phyloP scores from a whole-genome alignment of 352 stramenopile genomes.

The Phytophthora fragariaefolia region DNA sequence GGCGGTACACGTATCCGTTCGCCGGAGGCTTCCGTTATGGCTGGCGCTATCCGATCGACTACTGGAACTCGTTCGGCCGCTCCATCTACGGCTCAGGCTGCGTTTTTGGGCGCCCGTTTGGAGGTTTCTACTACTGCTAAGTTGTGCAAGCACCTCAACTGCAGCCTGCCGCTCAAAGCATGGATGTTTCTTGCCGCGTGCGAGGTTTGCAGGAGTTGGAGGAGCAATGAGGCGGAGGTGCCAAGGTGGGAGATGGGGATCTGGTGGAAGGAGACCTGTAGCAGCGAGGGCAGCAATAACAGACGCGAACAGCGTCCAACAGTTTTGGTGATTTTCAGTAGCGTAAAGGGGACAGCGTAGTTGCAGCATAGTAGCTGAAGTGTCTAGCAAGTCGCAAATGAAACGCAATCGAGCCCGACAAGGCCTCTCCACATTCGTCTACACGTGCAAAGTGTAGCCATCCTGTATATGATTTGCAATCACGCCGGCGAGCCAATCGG shows the following conservation, averaged over 20 bases:
- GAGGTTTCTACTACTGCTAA: conserved; percentile 50
- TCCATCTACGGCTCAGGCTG: conserved; percentile 39
- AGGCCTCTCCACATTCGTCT: not conserved
- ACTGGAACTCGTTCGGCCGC: conserved; percentile 45
- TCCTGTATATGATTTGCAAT: conserved; percentile 24
- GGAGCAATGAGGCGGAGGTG: not conserved
- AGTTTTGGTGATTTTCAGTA: conserved; percentile 30
- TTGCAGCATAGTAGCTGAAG: conserved; percentile 1
- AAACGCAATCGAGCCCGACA: not conserved
- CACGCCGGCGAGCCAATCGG: conserved; percentile 13
- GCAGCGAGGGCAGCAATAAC: not conserved
- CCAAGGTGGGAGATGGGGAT: not conserved
- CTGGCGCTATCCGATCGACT: conserved; percentile 50
- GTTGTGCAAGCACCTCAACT: conserved; percentile 10
- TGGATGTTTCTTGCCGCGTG: conserved; percentile 19
- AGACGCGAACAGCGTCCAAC: conserved; percentile 4
- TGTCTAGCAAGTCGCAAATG: conserved; percentile 4
- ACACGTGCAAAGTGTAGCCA: conserved; percentile 4
- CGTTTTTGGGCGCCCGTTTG: conserved; percentile 38
- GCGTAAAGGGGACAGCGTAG: conserved; percentile 15
- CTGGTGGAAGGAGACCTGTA: not conserved
- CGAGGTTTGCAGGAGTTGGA: conserved; percentile 19
- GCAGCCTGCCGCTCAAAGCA: conserved; percentile 18
- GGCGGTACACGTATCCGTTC: conserved; percentile 38
- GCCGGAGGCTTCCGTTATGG: conserved; percentile 36